A percentile compares a stretch with the other conserved stretches of the same genome.
Evolutionary conservation across 2,329 filamentous ascomycete genomes (phyloP).

Genomic region (Monilinia fructigena): DNA sequence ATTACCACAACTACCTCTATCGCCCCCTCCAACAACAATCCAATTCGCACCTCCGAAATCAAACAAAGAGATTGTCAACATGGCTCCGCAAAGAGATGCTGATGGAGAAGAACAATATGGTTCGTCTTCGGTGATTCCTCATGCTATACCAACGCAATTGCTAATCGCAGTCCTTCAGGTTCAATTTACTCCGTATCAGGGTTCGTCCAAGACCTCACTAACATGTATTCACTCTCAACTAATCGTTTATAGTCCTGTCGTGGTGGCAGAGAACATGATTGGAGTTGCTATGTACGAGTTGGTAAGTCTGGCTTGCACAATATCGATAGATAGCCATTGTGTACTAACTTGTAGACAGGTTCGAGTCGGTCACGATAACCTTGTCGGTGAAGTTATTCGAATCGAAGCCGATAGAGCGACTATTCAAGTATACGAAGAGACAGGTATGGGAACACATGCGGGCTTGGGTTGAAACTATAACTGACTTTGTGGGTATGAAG

Average conservation of each 20-base stretch:
- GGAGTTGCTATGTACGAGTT: constrained; percentile 99
- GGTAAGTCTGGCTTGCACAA: constrained; percentile 42
- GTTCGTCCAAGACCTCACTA: constrained; percentile 41
- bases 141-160: constrained; percentile 21
- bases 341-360: constrained; percentile 56
- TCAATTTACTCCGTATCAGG: constrained; percentile 70
- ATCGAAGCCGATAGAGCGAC: constrained; percentile 94
- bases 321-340: not conserved
- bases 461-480: not conserved
- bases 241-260: constrained; percentile 69
- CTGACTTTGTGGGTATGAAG: constrained; percentile 46
- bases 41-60: constrained; percentile 26
- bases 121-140: constrained; percentile 38
- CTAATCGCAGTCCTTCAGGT: constrained; percentile 44
- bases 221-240: constrained; percentile 19
- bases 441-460: constrained; percentile 57
- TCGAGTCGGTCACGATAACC: constrained; percentile 84
- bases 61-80: constrained; percentile 38
- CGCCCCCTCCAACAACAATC: constrained; percentile 37
- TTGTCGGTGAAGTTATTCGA: constrained; percentile 97
- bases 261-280: constrained; percentile 97
- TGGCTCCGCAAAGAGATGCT: constrained; percentile 44
- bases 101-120: constrained; percentile 57
- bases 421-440: constrained; percentile 99
- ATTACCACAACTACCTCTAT: constrained; percentile 46